Base-by-base conservation (phyloP, 1,284 basidiomycete genomes). In the Coriolopsis trogii region DNA sequence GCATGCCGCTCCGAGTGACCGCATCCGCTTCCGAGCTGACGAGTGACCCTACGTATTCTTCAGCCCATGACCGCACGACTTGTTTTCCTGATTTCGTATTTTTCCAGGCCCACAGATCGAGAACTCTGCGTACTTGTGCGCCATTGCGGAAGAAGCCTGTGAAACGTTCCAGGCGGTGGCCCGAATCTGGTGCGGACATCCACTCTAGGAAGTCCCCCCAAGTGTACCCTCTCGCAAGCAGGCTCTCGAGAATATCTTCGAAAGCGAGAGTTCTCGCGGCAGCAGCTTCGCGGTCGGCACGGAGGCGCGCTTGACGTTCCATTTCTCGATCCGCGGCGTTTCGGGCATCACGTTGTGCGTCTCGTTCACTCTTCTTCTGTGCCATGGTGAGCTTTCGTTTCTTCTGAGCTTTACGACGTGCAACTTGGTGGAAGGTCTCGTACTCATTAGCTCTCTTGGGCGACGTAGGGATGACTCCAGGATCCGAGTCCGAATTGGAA, bases 181-280 rank as follows among this genome's bases (percentile, higher is more conserved):
- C 46, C 7, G 43, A 45, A 21, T 12, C 20, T 2, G 43, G 43
- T 6, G 4, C 2, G 3, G 43, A 45, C 2, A 45, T 36, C 43
- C 43, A 45, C 15, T 45, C 43, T 1, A 45, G 23, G 23, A 45
- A 45, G 21, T 45, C 43, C 1, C 43, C 43, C 43, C 43, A 45
- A 6, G 25, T 9, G 23, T n/a, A 40, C 13, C 15, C 6, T 4
- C n/a, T 12, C 3, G 4, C 23, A 10, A 15, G 21, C 6, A 40
- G 38, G 9, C 21, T 25, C 3, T 8, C 29, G 6, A 28, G 24
- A 16, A 26, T n/a, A 2, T 28, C 24, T n/a, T 25, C 6, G 9
- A 26, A 33, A 12, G 8, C 36, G 3, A 6, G 6, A 1, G 4
- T n/a, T 24, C 38, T 21, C 3, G 30, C 30, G 13, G 13, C 9